Evolutionary conservation across 1,284 basidiomycete genomes (phyloP), one percentile per base, ranked within the genome.

Genomic region (Rhodotorula glutinis): DNA sequence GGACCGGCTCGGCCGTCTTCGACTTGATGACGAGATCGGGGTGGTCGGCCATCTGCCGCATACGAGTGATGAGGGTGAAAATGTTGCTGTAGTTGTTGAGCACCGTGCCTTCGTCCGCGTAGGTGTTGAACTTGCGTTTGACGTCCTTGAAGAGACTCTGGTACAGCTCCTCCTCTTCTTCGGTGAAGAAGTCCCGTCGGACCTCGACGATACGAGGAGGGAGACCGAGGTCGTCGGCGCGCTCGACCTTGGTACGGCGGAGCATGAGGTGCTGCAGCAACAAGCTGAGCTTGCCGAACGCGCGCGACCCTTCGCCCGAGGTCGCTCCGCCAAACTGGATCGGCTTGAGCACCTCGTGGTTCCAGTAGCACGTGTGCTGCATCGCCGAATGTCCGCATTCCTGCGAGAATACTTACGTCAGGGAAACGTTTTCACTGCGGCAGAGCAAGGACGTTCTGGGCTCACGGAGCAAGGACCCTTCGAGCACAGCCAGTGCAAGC

Each of bases 231-330:
- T 99, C 96, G 77, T 99, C 96, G 1, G 95, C 95, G 58, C 91
- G 85, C 85, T 99, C 91, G 49, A 98, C 81, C 63, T 83, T 83
- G 43, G 82, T 83, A 43, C 82, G 79, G 14, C 94, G 87, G 57
- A 99, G 84, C 96, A 98, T 98, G 90, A 98, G 92, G 65, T 91
- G 83, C 77, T 95, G 92, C 25, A 99, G 82, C 38, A 98, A 81
- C 56, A 92, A 85, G 25, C 87, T 90, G 71, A 96, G 83, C 79
- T 95, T 96, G 81, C 90, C 91, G 83, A 95, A 97, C 0, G 92
- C 93, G 5, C 79, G 79, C 70, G 84, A 82, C 10, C 93, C 93
- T 2, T 88, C 90, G 10, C 78, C 77, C 83, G 89, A 86, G 43
- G 77, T 73, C 46, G 80, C 80, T 57, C 82, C 81, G 66, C 82